A percentile compares a stretch with the other conserved stretches of the same genome.
Conservation (phyloP, 768 basidiomycete species). For the Tulasnella sp. region DNA sequence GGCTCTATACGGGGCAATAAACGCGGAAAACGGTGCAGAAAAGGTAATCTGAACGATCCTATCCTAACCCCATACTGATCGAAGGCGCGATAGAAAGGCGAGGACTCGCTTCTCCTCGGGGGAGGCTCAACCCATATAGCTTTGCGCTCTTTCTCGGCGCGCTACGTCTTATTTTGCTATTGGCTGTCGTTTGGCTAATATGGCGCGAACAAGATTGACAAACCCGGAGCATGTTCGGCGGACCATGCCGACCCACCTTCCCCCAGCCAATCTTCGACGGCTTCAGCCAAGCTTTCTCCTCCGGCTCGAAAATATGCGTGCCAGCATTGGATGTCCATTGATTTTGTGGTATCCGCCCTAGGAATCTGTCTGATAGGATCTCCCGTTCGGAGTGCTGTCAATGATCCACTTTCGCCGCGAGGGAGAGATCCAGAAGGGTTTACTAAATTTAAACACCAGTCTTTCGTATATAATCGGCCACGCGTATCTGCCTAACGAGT, state of each 20-base stretch:
- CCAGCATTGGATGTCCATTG: neutral
- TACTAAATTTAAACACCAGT: neutral
- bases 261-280: neutral
- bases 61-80: neutral
- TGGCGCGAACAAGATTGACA: neutral
- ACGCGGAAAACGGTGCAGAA: neutral
- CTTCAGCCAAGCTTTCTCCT: neutral
- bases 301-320: neutral
- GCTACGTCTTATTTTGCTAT: neutral
- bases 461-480: neutral
- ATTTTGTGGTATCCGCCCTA: neutral
- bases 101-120: neutral
- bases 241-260: neutral
- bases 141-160: neutral
- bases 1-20: neutral
- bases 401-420: neutral
- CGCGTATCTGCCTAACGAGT: neutral
- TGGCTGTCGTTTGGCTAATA: neutral
- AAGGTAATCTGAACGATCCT: neutral
- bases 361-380: neutral
- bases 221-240: neutral
- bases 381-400: neutral
- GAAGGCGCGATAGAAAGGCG: neutral
- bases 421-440: neutral
- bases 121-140: neutral